Percentiles rank a stretch among this genome's conserved stretches.
Conservation (phyloP, 75 land plant species). For the Ceratopteris richardii region DNA sequence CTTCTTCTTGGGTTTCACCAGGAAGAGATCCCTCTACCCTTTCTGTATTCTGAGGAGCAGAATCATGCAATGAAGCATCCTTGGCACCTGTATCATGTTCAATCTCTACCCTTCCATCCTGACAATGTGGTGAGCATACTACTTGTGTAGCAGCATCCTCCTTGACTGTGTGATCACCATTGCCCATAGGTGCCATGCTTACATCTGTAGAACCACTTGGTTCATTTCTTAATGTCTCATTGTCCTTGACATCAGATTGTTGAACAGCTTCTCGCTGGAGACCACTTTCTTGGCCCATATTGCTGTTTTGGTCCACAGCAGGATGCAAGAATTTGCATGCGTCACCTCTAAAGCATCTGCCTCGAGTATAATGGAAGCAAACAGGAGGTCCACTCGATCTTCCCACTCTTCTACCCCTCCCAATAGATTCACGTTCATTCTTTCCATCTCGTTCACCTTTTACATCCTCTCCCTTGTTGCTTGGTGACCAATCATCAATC, state of each 20-base stretch:
- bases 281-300: neutral
- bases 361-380: conserved; percentile 5
- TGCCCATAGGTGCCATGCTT: neutral
- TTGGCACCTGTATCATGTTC: too few relatives aligned
- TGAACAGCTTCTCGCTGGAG: neutral
- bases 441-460: conserved; percentile 17
- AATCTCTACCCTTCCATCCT: too few relatives aligned
- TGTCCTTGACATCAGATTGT: too few relatives aligned
- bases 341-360: conserved; percentile 6
- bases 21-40: too few relatives aligned
- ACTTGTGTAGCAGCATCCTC: neutral
- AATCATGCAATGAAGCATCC: too few relatives aligned
- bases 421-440: conserved; percentile 1
- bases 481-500: neutral
- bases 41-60: too few relatives aligned
- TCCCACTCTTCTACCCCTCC: conserved; percentile 11
- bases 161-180: neutral
- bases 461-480: conserved; percentile 29
- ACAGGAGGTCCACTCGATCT: conserved; percentile 9
- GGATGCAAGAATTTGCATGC: conserved; percentile 12
- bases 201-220: too few relatives aligned
- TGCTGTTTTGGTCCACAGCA: neutral
- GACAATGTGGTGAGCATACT: too few relatives aligned
- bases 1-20: too few relatives aligned
- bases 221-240: too few relatives aligned